These are phyloP conservation scores for Irpex sp. DNA, from an alignment of 1,284 basidiomycete genomes.

Conservation along the genomic window DNA sequence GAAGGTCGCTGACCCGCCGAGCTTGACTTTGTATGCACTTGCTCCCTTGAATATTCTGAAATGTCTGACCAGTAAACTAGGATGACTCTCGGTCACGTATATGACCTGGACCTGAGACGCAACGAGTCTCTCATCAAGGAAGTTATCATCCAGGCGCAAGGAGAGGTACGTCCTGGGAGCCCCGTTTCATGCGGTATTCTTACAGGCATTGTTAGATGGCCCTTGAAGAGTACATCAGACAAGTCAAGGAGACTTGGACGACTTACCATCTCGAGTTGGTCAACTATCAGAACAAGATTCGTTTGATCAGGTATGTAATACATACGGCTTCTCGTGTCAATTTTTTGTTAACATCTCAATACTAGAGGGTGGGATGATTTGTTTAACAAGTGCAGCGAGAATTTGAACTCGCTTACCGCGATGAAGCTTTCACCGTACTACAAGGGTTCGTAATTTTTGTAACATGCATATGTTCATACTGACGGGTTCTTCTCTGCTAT, in stretches of 20 bases:
- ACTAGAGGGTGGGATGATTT: constrained; percentile 94
- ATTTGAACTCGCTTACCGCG: constrained; percentile 90
- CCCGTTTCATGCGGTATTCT: background rate
- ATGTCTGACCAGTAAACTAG: constrained; percentile 31
- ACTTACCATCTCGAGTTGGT: constrained; percentile 94
- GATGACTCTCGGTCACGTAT: constrained; percentile 95
- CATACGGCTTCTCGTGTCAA: background rate
- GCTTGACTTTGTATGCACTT: constrained; percentile 51
- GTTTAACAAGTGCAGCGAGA: constrained; percentile 94
- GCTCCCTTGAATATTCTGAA: background rate
- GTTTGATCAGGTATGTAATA: constrained; percentile 73
- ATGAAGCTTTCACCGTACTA: constrained; percentile 99
- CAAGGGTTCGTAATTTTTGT: constrained; percentile 82
- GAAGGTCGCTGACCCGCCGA: constrained; percentile 60
- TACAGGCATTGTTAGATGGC: constrained; percentile 61
- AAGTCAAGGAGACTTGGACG: constrained; percentile 97
- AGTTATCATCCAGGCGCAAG: constrained; percentile 95
- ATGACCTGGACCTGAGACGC: constrained; percentile 93
- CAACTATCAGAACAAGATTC: constrained; percentile 98
- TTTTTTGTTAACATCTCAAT: no score
- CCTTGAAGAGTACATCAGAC: constrained; percentile 88
- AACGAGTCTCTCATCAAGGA: constrained; percentile 92
- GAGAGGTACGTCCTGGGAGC: constrained; percentile 76
- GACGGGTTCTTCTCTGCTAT: no score
- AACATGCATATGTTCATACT: no score